Evolutionary conservation across 2,329 filamentous ascomycete genomes (phyloP), one percentile per base, ranked within the genome.

Genomic region (Ceratocystis huliohia): DNA sequence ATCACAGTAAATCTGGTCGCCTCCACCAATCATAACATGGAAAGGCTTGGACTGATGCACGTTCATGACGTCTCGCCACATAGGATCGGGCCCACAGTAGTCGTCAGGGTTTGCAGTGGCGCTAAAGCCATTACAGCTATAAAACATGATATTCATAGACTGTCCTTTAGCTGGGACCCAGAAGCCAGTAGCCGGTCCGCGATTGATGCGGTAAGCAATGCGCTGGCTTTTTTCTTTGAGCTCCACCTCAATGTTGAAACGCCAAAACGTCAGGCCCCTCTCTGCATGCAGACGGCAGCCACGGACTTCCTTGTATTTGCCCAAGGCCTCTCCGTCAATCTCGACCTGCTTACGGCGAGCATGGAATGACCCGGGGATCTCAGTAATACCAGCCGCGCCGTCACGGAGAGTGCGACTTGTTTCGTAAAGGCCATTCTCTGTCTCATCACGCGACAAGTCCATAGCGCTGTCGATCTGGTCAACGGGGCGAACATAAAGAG

Each of bases 71-170:
- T 99, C 94, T 66, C 93, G 87, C 94, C 95, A 99, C 76, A 99
- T 82, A 1, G 94, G 94, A 76, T 99, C 94, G 0, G 95, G 94
- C 0, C 94, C 94, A 72, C 88, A 94, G 74, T 96, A 88, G 59
- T 86, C 81, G 73, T 95, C 82, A 0, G 91, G 78, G 69, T 96
- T 86, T 28, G 89, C 88, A 66, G 84, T 88, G 64, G 88, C 75
- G 71, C 90, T 93, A 78, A 99, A 99, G 1, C 95, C 94, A 74
- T 99, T 99, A 78, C 94, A 96, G 74, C 89, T 96, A 78, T 97
- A 84, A 77, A 96, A 99, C 91, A 97, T 96, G 74, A 96, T 89
- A 77, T 97, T 96, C 94, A 99, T 99, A 1, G 88, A 84, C 74
- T 96, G 82, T 17, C 85, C 88, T 63, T 81, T 83, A 41, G 88